Conservation (phyloP, 805 yeast species). For the Yarrowia osloensis region DNA sequence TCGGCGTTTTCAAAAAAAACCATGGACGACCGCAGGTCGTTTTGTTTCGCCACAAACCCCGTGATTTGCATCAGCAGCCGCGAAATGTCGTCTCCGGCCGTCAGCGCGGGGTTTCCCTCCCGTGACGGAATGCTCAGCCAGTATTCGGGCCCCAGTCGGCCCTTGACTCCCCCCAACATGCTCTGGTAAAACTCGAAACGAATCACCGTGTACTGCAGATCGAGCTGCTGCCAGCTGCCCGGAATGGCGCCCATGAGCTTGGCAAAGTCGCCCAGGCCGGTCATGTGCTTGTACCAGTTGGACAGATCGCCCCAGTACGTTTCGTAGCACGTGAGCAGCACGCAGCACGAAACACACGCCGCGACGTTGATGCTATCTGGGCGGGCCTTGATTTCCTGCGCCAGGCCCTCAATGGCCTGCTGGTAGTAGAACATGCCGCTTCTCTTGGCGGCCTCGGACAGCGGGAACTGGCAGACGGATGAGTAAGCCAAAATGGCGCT, state of each 20-base stretch:
- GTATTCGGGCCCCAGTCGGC: slow-evolving; percentile 7
- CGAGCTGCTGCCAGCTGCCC: slow-evolving; percentile 8
- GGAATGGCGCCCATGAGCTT: slow-evolving; percentile 22
- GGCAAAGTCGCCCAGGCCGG: slow-evolving; percentile 26
- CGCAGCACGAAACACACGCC: slow-evolving; percentile 23
- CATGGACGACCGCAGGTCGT: neutral
- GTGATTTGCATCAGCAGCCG: slow-evolving; percentile 22
- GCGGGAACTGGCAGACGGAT: slow-evolving; percentile 16
- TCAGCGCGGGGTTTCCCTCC: slow-evolving; percentile 5
- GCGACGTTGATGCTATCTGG: slow-evolving; percentile 13
- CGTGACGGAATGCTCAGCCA: slow-evolving; percentile 16
- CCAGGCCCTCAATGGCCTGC: slow-evolving; percentile 11
- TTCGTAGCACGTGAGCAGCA: slow-evolving; percentile 28
- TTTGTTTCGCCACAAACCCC: slow-evolving; percentile 25
- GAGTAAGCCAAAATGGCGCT: slow-evolving; percentile 21
- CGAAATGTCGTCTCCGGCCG: slow-evolving; percentile 25
- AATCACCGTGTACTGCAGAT: slow-evolving; percentile 16
- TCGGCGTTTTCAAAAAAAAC: neutral
- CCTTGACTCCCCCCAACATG: slow-evolving; percentile 25
- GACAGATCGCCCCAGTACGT: slow-evolving; percentile 29
- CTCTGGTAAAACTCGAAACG: slow-evolving; percentile 29
- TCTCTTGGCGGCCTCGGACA: slow-evolving; percentile 12
- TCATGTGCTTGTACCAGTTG: slow-evolving; percentile 29
- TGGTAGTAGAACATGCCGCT: slow-evolving; percentile 25
- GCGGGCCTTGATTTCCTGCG: slow-evolving; percentile 1